These are phyloP conservation scores for Pichia cabralensis DNA, from an alignment of 805 yeast species.

Conservation along the genomic window DNA sequence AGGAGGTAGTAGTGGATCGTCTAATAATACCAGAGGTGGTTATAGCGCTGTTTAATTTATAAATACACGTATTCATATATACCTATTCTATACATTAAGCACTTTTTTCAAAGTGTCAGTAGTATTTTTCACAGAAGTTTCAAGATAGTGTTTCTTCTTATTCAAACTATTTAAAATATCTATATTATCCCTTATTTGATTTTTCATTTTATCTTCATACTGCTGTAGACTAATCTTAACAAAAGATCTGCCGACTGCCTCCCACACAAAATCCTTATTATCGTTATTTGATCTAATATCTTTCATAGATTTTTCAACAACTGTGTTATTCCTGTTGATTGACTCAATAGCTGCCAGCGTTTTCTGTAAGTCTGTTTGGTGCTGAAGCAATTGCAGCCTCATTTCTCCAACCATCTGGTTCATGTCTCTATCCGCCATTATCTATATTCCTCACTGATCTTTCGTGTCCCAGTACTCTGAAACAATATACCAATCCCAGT, in stretches of 20 bases:
- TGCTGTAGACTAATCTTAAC: conserved; percentile 33
- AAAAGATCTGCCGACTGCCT: conserved; percentile 76
- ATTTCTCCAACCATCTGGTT: conserved; percentile 42
- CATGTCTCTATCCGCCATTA: too few species aligned
- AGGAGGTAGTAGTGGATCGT: conserved; percentile 39
- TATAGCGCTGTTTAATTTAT: conserved; percentile 72
- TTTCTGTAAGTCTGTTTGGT: conserved; percentile 49
- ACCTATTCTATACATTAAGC: not conserved
- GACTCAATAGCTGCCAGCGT: conserved; percentile 43
- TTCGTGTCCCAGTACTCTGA: too few species aligned
- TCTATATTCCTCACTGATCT: too few species aligned
- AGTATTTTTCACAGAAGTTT: conserved; percentile 70
- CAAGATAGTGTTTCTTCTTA: conserved; percentile 63
- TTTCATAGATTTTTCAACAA: conserved; percentile 46
- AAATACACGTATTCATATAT: not conserved
- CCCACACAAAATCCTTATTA: conserved; percentile 55
- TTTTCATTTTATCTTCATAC: conserved; percentile 39
- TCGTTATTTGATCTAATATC: conserved; percentile 43
- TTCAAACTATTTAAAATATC: conserved; percentile 52
- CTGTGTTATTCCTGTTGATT: conserved; percentile 37
- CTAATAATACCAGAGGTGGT: conserved; percentile 72
- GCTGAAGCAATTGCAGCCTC: conserved; percentile 51
- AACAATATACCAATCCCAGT: too few species aligned
- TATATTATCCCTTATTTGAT: conserved; percentile 42
- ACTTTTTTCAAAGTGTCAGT: conserved; percentile 46